Evolutionary conservation across 306 rosid species (phyloP), one percentile per base, ranked within the genome.

Genomic region (Geum urbanum): DNA sequence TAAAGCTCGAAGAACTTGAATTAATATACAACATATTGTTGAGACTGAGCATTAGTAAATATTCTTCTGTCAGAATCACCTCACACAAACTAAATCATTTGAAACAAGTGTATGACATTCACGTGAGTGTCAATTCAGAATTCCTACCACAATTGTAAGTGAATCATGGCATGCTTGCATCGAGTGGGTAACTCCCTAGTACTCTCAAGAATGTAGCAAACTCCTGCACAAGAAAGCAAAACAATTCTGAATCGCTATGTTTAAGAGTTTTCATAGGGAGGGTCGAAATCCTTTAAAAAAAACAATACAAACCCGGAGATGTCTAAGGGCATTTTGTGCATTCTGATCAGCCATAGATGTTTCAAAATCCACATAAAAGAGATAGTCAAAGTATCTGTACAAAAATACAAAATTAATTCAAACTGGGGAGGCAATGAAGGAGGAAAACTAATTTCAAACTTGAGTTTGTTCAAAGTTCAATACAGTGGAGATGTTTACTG

Each of bases 171-270:
- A 75, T 82, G 82, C 85, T 85, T 46, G 78, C 79, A 85, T 94
- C 99, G 78, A 82, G 71, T n/a, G 99, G 99, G 75, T 94, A 94
- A 77, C 99, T 94, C 76, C 99, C 97, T 14, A 94, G 92, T 80
- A 94, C 99, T 48, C 96, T 89, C 88, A 94, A 74, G 87, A 87
- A 91, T 60, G 99, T 94, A 37, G 96, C 92, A 9, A 94, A 87
- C 77, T 91, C 99, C 99, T 94, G 87, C 73, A 24, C 74, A 62
- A 24, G 51, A 70, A 76, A 62, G 52, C 39, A 70, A 78, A 71
- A 59, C 63, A 35, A 24, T 74, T 70, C 80, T 48, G 77, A 58
- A 75, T 73, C 20, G 40, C 35, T 10, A 27, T 43, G 32, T n/a
- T 6, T 59, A 11, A 61, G 50, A 39, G 68, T 59, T 54, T 78